Evolutionary conservation across 208 protist species (phyloP), one percentile per base, ranked within the genome.

Genomic region (Crithidia sp.): DNA sequence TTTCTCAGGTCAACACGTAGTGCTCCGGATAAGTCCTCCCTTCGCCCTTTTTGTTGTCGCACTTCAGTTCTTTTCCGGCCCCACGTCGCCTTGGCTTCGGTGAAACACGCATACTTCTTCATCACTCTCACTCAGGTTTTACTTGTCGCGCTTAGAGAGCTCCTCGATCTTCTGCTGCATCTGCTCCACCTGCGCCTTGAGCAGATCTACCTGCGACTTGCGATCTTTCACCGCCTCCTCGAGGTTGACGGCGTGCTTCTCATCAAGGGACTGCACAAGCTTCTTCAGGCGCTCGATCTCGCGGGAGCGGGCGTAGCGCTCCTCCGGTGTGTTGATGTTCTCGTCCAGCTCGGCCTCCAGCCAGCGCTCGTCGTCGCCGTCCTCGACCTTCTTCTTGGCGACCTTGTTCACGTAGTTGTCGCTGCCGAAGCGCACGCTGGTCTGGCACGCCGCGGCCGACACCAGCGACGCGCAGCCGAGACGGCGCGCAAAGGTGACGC

Each of bases 331-430:
- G 57, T 83, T 83, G 47, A 93, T 86, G 67, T 94, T 93, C 70
- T 93, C 85, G 37, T 94, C 88, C 28, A 94, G 79, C 81, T 96
- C 89, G n/a, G 91, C 91, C 84, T 96, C 91, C 17, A 96, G 69
- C 91, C 91, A 96, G 68, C 88, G 87, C 50, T 93, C 89, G 12
- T 94, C 81, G 39, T 86, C 66, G 37, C 66, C 71, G 19, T 74
- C 52, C 45, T 78, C 55, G 9, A 87, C 55, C 59, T 90, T 89
- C 71, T 92, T 79, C 61, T 87, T 79, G 28, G 73, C 69, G 37
- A 76, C 78, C 66, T 87, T 88, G 50, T 82, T 82, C 37, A 79
- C 66, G 52, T 85, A 76, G 37, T 78, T 47, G n/a, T 82, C 65
- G 14, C 55, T 57, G 44, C 55, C 39, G 66, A 77, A 72, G 68